phyloP scores from a whole-genome alignment of 1,284 basidiomycete genomes.

The Gymnopus androsaceus region DNA sequence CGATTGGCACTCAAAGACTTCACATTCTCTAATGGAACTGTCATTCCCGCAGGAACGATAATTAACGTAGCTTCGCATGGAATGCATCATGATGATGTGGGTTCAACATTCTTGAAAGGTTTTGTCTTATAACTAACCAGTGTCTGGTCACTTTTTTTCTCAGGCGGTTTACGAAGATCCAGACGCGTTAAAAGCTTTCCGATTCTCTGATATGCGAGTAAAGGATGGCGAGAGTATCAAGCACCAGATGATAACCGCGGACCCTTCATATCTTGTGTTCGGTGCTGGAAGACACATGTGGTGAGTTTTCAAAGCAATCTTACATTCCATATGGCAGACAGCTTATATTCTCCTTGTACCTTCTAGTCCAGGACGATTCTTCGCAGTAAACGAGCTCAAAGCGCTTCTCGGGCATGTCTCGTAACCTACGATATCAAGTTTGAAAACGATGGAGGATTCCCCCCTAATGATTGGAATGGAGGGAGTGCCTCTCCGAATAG shows the following conservation, averaged over 20 bases:
- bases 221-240: slow-evolving; percentile 23
- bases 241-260: slow-evolving; percentile 17
- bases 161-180: slow-evolving; percentile 22
- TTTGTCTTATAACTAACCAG: not conserved
- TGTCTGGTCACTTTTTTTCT: not conserved
- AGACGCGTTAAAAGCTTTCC: slow-evolving; percentile 24
- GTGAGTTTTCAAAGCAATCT: slow-evolving; percentile 14
- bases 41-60: slow-evolving; percentile 25
- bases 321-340: slow-evolving; percentile 9
- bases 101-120: not conserved
- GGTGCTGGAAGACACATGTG: slow-evolving; percentile 35
- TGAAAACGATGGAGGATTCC: slow-evolving; percentile 24
- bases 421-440: slow-evolving; percentile 43
- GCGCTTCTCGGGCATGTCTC: slow-evolving; percentile 39
- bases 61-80: slow-evolving; percentile 17
- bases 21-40: slow-evolving; percentile 29
- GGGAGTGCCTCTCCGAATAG: slow-evolving; percentile 13
- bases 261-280: slow-evolving; percentile 28
- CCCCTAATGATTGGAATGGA: slow-evolving; percentile 17
- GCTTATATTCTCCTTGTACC: not conserved
- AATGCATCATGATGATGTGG: slow-evolving; percentile 23
- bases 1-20: slow-evolving; percentile 24
- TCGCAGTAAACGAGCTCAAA: slow-evolving; percentile 44
- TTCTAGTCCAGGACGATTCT: slow-evolving; percentile 43
- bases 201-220: slow-evolving; percentile 21